These are phyloP conservation scores for Arabis hirsuta DNA, from an alignment of 345 rosid species.

Conservation along the genomic window DNA sequence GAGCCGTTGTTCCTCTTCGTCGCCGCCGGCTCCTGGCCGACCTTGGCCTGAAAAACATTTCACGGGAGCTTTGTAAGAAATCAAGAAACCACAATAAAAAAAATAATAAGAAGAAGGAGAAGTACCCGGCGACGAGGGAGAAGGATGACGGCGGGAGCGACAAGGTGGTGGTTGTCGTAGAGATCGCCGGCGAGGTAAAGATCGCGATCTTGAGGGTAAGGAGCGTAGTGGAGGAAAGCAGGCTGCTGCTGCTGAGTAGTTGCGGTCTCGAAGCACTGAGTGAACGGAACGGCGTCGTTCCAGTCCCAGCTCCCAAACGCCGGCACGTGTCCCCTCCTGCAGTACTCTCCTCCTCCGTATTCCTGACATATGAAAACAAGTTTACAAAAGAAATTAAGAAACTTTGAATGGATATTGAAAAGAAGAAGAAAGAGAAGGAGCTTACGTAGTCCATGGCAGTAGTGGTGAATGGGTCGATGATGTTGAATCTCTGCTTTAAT, in stretches of 20 bases:
- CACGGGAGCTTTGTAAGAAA: too few relatives aligned
- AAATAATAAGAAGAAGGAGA: background rate
- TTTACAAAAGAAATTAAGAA: background rate
- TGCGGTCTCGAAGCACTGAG: conserved; percentile 90
- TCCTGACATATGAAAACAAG: conserved; percentile 25
- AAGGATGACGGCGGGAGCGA: conserved; percentile 89
- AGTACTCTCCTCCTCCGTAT: conserved; percentile 49
- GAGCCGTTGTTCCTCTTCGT: background rate
- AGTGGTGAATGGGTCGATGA: conserved; percentile 24
- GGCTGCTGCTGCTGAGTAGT: conserved; percentile 70
- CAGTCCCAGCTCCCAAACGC: conserved; percentile 99
- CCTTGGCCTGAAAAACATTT: conserved; percentile 24
- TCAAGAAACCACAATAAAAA: too few relatives aligned
- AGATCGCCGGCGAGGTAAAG: conserved; percentile 90
- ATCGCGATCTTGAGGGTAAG: conserved; percentile 65
- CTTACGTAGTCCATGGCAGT: conserved; percentile 45
- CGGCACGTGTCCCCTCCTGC: conserved; percentile 71
- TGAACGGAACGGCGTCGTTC: conserved; percentile 80
- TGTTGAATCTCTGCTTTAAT: conserved; percentile 27
- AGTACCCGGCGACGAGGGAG: conserved; percentile 84
- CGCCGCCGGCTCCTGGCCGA: conserved; percentile 29
- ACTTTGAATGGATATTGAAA: background rate
- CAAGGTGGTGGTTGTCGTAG: conserved; percentile 69
- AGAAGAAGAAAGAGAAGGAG: background rate
- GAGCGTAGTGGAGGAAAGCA: conserved; percentile 68